Conservation (phyloP, 805 yeast genomes). For the Wickerhamomyces strasburgensis region DNA sequence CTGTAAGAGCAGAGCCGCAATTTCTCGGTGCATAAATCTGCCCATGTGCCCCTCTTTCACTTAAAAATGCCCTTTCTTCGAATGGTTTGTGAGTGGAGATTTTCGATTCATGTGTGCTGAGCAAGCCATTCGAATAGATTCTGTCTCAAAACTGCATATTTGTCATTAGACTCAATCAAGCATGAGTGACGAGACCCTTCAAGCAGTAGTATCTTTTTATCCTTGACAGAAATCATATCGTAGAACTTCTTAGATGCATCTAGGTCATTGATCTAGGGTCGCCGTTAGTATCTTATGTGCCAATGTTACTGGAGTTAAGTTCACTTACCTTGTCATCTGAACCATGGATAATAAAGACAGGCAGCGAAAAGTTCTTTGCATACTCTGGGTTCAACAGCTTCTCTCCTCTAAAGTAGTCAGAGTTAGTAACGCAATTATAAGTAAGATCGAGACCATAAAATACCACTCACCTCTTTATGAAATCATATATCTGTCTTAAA, state of each 20-base stretch:
- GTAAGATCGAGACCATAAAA: neutral
- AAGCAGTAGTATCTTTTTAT: conserved; percentile 17
- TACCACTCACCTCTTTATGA: conserved; percentile 33
- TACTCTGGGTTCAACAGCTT: conserved; percentile 36
- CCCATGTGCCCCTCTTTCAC: no score
- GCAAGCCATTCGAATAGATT: conserved; percentile 39
- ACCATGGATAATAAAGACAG: conserved; percentile 60
- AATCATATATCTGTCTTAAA: conserved; percentile 51
- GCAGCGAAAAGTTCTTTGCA: conserved; percentile 29
- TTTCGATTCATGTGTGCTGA: conserved; percentile 4
- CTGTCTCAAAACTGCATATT: conserved; percentile 30
- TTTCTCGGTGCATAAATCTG: no score
- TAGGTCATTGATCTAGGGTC: conserved; percentile 47
- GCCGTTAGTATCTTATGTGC: conserved; percentile 3
- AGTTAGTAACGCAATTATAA: no score
- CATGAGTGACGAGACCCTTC: conserved; percentile 40
- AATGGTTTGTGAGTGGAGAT: no score
- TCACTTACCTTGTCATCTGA: conserved; percentile 55
- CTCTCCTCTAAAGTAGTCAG: conserved; percentile 47
- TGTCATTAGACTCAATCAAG: conserved; percentile 40
- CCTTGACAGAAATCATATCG: conserved; percentile 11
- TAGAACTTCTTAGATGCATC: conserved; percentile 17
- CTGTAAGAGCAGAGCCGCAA: no score
- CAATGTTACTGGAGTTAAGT: conserved; percentile 22
- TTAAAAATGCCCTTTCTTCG: no score